Percentiles rank a stretch among this genome's conserved stretches.
Evolutionary conservation across 192 early-diverging fungal genomes (phyloP).

Genomic region (Backusella mclennaniae): DNA sequence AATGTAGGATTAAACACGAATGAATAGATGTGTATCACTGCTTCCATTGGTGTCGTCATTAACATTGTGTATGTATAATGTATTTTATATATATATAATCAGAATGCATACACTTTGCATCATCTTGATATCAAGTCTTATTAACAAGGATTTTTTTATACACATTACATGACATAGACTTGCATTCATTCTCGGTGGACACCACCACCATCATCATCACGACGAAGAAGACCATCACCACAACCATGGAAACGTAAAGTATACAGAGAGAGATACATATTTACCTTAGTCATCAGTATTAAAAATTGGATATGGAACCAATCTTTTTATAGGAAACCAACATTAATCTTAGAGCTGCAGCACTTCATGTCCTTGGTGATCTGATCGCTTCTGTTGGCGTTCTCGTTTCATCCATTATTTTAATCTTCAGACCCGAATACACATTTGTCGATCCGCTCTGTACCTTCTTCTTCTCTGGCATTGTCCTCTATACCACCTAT

Average conservation of each 20-base stretch:
- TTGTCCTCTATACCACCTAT: slow-evolving; percentile 75
- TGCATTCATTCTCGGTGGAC: slow-evolving; percentile 54
- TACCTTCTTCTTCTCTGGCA: slow-evolving; percentile 76
- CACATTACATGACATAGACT: slow-evolving; percentile 31
- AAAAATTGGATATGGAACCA: background rate
- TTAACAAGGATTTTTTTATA: background rate
- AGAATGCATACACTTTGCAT: background rate
- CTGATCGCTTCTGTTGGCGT: slow-evolving; percentile 75
- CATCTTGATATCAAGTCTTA: background rate
- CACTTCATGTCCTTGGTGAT: slow-evolving; percentile 80
- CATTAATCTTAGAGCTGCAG: slow-evolving; percentile 71
- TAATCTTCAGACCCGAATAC: slow-evolving; percentile 55
- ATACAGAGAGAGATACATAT: background rate
- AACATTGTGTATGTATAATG: slow-evolving; percentile 64
- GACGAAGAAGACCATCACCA: slow-evolving; percentile 40
- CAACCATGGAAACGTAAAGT: slow-evolving; percentile 13
- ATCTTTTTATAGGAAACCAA: slow-evolving; percentile 38
- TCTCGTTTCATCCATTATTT: slow-evolving; percentile 68
- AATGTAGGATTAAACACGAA: background rate
- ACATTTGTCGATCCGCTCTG: slow-evolving; percentile 77
- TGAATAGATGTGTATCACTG: slow-evolving; percentile 62
- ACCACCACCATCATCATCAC: slow-evolving; percentile 42
- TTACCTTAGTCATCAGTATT: no score
- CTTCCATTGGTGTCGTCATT: slow-evolving; percentile 69
- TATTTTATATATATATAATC: background rate